These are phyloP conservation scores for Aaosphaeria arxii DNA, from an alignment of 2,329 filamentous ascomycete species.

Conservation along the genomic window DNA sequence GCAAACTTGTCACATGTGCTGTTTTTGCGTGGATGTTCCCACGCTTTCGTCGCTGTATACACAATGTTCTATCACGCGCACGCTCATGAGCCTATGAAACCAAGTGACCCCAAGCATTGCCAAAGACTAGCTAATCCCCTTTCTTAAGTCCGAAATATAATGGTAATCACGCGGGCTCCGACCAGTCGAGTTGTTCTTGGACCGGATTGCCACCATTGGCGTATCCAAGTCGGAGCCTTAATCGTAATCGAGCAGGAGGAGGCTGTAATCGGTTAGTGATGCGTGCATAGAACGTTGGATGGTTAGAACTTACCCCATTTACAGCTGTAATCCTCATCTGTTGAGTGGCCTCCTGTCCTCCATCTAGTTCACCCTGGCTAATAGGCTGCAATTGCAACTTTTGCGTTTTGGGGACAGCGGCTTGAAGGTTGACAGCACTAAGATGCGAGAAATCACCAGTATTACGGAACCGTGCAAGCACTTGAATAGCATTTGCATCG, in stretches of 20 bases:
- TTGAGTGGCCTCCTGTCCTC: conserved; percentile 82
- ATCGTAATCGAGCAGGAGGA: conserved; percentile 64
- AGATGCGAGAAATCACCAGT: conserved; percentile 63
- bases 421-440: conserved; percentile 79
- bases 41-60: too few species aligned
- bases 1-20: background rate
- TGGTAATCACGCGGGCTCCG: conserved; percentile 58
- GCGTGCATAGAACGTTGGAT: background rate
- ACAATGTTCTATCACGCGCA: too few species aligned
- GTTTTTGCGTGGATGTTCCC: too few species aligned
- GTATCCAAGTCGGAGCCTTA: conserved; percentile 84
- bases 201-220: conserved; percentile 67
- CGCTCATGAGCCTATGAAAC: too few species aligned
- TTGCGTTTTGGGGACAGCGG: conserved; percentile 94
- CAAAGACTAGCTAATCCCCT: too few species aligned
- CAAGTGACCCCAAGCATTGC: too few species aligned
- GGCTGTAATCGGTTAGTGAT: conserved; percentile 53
- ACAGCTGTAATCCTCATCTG: conserved; percentile 82
- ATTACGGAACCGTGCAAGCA: conserved; percentile 82
- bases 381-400: conserved; percentile 91
- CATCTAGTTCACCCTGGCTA: conserved; percentile 71
- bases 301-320: conserved; percentile 72
- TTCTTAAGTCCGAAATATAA: too few species aligned
- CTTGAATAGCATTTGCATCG: conserved; percentile 75
- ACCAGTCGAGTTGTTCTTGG: conserved; percentile 95